phyloP scores from a whole-genome alignment of 2,329 filamentous ascomycete genomes.

The Rhytidhysteron rufulum region DNA sequence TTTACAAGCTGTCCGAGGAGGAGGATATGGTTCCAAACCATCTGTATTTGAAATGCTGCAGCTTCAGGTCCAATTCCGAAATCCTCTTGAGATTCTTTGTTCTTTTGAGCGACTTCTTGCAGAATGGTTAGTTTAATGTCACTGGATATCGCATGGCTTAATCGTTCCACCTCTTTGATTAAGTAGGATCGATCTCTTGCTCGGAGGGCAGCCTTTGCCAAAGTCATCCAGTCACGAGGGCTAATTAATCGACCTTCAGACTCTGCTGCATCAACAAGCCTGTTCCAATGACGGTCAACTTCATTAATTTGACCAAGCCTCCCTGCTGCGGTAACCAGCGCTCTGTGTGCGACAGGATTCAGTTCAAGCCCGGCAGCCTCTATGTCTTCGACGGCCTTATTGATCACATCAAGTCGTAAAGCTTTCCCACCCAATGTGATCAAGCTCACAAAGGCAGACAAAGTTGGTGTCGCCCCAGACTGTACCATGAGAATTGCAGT shows the following conservation, averaged over 20 bases:
- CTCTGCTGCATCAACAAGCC: constrained; percentile 19
- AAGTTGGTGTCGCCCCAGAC: constrained; percentile 21
- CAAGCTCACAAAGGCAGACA: constrained; percentile 21
- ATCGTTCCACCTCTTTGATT: constrained; percentile 17
- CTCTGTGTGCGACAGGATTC: constrained; percentile 17
- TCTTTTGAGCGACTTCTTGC: background rate
- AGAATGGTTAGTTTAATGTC: constrained; percentile 1
- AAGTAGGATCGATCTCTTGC: constrained; percentile 20
- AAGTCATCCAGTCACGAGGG: constrained; percentile 28
- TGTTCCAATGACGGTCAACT: constrained; percentile 28
- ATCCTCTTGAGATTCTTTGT: constrained; percentile 9
- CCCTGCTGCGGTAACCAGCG: constrained; percentile 26
- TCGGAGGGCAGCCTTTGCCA: constrained; percentile 28
- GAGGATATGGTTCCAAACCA: constrained; percentile 20
- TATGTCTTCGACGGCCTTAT: constrained; percentile 2
- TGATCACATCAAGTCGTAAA: background rate
- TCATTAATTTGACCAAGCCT: constrained; percentile 17
- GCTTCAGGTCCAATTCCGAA: constrained; percentile 8
- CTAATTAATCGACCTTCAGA: constrained; percentile 16
- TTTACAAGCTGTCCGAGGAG: constrained; percentile 27
- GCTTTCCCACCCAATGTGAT: constrained; percentile 8
- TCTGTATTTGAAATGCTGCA: constrained; percentile 15
- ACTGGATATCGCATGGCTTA: constrained; percentile 21
- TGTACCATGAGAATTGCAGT: constrained; percentile 20
- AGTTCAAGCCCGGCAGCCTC: constrained; percentile 16